Evolutionary conservation across 1,284 basidiomycete species (phyloP).

Genomic region (Naganishia sp.): DNA sequence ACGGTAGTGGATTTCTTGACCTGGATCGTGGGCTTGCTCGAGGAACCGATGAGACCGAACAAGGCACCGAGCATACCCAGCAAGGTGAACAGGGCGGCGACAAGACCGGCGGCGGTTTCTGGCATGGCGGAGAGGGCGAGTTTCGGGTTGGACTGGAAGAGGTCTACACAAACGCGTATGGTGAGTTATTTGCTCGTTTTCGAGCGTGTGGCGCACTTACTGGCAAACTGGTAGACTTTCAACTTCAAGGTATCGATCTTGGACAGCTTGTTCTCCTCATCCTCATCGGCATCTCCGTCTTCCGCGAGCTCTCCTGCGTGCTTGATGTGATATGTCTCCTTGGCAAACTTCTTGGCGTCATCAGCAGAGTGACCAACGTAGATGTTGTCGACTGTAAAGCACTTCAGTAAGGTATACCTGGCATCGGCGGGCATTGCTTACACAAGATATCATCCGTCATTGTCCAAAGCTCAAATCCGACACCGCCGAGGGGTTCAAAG

Average conservation of each 20-base stretch:
- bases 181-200: neutral
- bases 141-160: conserved; percentile 63
- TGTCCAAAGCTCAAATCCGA: conserved; percentile 97
- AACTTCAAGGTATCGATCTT: conserved; percentile 48
- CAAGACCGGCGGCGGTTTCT: conserved; percentile 76
- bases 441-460: conserved; percentile 96
- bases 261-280: conserved; percentile 43
- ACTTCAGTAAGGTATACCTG: neutral
- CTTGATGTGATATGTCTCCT: conserved; percentile 84
- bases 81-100: conserved; percentile 70
- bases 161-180: conserved; percentile 22
- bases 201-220: conserved; percentile 36
- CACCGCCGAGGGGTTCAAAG: conserved; percentile 84
- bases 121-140: conserved; percentile 80
- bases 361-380: conserved; percentile 84
- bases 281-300: conserved; percentile 61
- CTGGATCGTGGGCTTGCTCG: conserved; percentile 44
- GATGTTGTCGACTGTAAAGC: conserved; percentile 71
- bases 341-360: conserved; percentile 77
- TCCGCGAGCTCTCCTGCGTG: conserved; percentile 55
- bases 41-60: conserved; percentile 69
- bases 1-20: conserved; percentile 48
- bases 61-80: conserved; percentile 79
- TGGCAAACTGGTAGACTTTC: conserved; percentile 51
- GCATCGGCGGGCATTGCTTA: conserved; percentile 37